Conservation (phyloP, 2,329 filamentous ascomycete genomes). For the Corynespora cassiicola region DNA sequence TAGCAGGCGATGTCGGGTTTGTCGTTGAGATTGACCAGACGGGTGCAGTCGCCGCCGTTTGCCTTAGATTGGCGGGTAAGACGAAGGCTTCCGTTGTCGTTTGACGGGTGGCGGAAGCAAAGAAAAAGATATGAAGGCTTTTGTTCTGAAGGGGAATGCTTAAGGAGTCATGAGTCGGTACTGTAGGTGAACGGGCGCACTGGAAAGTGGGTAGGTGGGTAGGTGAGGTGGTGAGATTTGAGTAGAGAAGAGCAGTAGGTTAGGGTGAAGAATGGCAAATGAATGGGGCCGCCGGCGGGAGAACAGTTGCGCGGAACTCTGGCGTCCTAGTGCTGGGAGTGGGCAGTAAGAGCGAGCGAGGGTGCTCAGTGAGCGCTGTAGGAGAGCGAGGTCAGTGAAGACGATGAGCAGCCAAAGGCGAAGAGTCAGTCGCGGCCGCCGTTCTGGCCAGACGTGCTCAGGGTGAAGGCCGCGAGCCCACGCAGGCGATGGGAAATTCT, state of each 20-base stretch:
- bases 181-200: constrained; percentile 8
- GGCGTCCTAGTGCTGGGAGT: constrained; percentile 17
- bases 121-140: too few species aligned
- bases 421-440: constrained; percentile 26
- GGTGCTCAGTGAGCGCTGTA: constrained; percentile 25
- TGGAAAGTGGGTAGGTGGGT: constrained; percentile 6
- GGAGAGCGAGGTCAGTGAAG: constrained; percentile 22
- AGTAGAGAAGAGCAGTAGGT: constrained; percentile 12
- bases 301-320: constrained; percentile 10
- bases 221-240: constrained; percentile 15
- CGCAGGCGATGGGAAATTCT: not conserved
- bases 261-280: constrained; percentile 34
- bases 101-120: too few species aligned
- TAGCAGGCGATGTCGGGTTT: too few species aligned
- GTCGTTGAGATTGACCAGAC: too few species aligned
- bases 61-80: too few species aligned
- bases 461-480: too few species aligned
- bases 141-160: too few species aligned
- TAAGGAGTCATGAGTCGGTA: too few species aligned
- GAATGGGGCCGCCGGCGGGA: constrained; percentile 22
- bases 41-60: too few species aligned
- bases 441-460: too few species aligned
- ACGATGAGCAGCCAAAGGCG: constrained; percentile 19
- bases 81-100: too few species aligned
- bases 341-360: constrained; percentile 30